Percentiles rank a stretch among this genome's conserved stretches.
Evolutionary conservation across 163 green algal genomes (phyloP).

Genomic region (Chloromonas sp.): DNA sequence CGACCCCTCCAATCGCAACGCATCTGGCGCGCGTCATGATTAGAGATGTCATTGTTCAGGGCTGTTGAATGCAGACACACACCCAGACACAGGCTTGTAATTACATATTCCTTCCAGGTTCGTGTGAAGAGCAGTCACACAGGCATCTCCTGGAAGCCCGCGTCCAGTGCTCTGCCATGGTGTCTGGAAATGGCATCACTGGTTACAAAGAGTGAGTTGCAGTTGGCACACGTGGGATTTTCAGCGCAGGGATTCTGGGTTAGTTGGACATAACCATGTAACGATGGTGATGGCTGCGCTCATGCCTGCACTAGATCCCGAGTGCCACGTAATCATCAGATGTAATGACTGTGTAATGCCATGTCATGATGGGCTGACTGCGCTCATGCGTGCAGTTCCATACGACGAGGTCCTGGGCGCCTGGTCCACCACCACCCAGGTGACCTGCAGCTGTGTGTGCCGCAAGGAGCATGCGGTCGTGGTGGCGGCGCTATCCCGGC

Average conservation of each 20-base stretch:
- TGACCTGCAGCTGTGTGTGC: neutral
- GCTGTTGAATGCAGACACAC: no score
- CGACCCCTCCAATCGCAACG: no score
- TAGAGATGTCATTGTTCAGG: no score
- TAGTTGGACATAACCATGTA: no score
- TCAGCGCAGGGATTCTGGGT: no score
- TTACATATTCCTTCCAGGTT: conserved; percentile 8
- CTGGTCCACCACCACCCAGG: conserved; percentile 2
- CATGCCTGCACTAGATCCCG: no score
- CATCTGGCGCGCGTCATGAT: no score
- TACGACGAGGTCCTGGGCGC: conserved; percentile 28
- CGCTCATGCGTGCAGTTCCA: conserved; percentile 13
- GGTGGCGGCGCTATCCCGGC: conserved; percentile 25
- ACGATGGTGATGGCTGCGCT: no score
- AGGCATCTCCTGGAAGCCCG: conserved; percentile 25
- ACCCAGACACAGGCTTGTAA: no score
- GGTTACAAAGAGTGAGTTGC: conserved; percentile 8
- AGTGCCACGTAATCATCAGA: no score
- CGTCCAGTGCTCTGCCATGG: conserved; percentile 11
- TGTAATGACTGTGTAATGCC: neutral
- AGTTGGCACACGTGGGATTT: no score
- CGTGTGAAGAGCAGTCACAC: conserved; percentile 15
- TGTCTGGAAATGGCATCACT: conserved; percentile 9
- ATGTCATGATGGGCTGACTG: neutral
- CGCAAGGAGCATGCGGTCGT: conserved; percentile 19